Conservation (phyloP, 2,329 filamentous ascomycete species). For the Botrytis galanthina region DNA sequence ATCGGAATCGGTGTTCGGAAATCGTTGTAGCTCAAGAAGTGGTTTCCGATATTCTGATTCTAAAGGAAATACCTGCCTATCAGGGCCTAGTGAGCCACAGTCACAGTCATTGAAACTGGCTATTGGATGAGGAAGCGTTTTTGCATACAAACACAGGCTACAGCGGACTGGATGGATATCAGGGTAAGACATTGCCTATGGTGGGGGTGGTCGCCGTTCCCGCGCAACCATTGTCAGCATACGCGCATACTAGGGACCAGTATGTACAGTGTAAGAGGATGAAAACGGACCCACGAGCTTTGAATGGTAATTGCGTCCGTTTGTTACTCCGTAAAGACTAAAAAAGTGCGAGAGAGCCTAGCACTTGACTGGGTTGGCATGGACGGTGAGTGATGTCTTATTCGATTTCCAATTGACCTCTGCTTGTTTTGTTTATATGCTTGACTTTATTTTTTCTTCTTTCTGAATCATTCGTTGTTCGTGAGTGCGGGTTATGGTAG, state of each 20-base stretch:
- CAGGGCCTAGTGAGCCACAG: not conserved
- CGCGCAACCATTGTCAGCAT: not conserved
- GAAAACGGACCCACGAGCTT: not conserved
- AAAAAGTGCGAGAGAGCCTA: not conserved
- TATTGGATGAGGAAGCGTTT: not conserved
- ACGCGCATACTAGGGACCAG: not conserved
- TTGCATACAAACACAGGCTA: not conserved
- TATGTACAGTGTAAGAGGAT: not conserved
- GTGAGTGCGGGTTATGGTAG: not conserved
- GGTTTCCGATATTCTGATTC: not conserved
- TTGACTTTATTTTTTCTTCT: not conserved
- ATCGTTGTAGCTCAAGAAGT: not conserved
- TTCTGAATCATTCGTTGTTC: not conserved
- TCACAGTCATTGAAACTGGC: not conserved
- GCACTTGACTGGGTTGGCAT: not conserved
- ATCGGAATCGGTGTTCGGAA: conserved; percentile 6
- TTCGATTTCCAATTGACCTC: not conserved
- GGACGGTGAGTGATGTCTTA: not conserved
- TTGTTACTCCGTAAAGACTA: not conserved
- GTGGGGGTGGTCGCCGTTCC: not conserved
- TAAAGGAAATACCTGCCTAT: not conserved
- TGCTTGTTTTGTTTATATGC: not conserved
- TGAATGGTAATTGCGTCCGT: not conserved
- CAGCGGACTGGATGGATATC: not conserved
- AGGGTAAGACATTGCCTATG: not conserved